Evolutionary conservation across 2,329 filamentous ascomycete species (phyloP).

Genomic region (Chaetothyriales sp.): DNA sequence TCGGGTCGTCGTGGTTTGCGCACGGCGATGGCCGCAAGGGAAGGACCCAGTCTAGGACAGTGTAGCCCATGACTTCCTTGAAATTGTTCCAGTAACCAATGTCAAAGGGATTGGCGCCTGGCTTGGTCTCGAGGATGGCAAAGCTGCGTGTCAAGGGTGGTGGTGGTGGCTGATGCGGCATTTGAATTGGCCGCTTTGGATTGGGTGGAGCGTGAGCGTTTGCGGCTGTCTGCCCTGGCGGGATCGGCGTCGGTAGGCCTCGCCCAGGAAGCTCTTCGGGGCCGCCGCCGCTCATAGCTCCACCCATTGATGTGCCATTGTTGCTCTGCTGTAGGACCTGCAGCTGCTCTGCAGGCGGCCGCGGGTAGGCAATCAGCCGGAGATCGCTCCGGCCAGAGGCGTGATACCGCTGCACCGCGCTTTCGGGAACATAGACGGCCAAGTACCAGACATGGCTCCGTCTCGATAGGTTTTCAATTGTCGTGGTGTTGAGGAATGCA

Average conservation of each 20-base stretch:
- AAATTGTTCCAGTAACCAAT: slow-evolving; percentile 59
- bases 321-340: slow-evolving; percentile 8
- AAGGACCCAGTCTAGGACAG: slow-evolving; percentile 62
- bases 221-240: background rate
- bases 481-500: slow-evolving; percentile 61
- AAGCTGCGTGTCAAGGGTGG: slow-evolving; percentile 49
- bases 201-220: background rate
- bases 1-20: slow-evolving; percentile 49
- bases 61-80: slow-evolving; percentile 63
- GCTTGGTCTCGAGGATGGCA: slow-evolving; percentile 59
- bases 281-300: background rate
- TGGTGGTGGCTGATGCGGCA: slow-evolving; percentile 4
- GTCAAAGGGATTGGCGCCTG: slow-evolving; percentile 77
- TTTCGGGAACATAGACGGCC: slow-evolving; percentile 55
- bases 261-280: background rate
- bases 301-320: background rate
- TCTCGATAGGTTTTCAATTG: slow-evolving; percentile 61
- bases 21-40: slow-evolving; percentile 66
- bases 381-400: slow-evolving; percentile 19
- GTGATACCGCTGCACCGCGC: slow-evolving; percentile 24
- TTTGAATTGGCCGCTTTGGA: slow-evolving; percentile 14
- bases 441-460: slow-evolving; percentile 53
- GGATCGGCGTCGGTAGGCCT: background rate
- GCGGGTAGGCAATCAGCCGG: slow-evolving; percentile 30
- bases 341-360: slow-evolving; percentile 19